phyloP scores from a whole-genome alignment of 495 filamentous ascomycete species.

The Aspergillus funiculosus region DNA sequence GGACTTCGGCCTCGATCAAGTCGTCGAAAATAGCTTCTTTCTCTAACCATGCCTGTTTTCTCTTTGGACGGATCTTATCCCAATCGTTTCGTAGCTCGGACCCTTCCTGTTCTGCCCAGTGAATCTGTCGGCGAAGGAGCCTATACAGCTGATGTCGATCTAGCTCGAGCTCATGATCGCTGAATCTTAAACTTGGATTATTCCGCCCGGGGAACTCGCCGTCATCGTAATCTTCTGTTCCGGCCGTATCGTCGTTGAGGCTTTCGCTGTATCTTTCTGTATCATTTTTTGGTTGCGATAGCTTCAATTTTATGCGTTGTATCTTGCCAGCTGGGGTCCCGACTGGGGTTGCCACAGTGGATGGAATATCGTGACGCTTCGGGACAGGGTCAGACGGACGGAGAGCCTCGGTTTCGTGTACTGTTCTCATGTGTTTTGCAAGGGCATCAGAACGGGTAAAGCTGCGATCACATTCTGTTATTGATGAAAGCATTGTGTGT shows the following conservation, averaged over 20 bases:
- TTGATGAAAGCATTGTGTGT: neutral
- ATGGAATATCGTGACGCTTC: conserved; percentile 58
- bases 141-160: conserved; percentile 63
- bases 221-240: conserved; percentile 45
- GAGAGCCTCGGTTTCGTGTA: conserved; percentile 92
- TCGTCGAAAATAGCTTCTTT: conserved; percentile 69
- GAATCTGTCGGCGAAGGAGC: conserved; percentile 69
- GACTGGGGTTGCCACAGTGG: conserved; percentile 22
- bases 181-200: conserved; percentile 51
- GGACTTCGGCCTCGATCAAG: conserved; percentile 51
- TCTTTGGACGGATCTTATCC: conserved; percentile 57
- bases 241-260: conserved; percentile 43
- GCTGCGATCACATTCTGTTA: conserved; percentile 86
- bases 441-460: conserved; percentile 96
- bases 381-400: conserved; percentile 83
- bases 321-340: conserved; percentile 50
- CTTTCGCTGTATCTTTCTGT: conserved; percentile 49
- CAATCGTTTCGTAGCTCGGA: conserved; percentile 56
- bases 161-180: conserved; percentile 62
- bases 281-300: conserved; percentile 48
- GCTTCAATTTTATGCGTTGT: conserved; percentile 64
- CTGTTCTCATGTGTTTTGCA: conserved; percentile 97
- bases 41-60: conserved; percentile 73
- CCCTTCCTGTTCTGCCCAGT: conserved; percentile 72
- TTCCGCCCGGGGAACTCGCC: conserved; percentile 41